Percentiles rank a stretch among this genome's conserved stretches.
These are phyloP conservation scores for Fusarium nodosum DNA, from an alignment of 2,329 filamentous ascomycete genomes.

Conservation along the genomic window DNA sequence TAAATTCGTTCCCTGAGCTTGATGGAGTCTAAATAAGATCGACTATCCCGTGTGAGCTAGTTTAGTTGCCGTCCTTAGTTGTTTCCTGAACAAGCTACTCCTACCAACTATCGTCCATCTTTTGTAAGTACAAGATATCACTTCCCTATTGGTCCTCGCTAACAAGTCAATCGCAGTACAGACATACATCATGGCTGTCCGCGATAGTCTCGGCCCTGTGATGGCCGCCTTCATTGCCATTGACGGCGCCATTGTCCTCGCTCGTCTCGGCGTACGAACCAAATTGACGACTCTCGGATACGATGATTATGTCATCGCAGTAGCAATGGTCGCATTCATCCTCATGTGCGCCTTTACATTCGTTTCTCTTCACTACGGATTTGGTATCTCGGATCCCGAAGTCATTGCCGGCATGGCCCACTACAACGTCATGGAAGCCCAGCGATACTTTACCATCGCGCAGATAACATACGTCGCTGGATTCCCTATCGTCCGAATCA, in stretches of 20 bases:
- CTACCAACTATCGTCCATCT: neutral
- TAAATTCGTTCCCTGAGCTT: neutral
- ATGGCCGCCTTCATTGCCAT: slow-evolving; percentile 27
- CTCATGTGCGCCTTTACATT: slow-evolving; percentile 18
- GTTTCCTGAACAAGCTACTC: neutral
- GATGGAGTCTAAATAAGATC: slow-evolving; percentile 5
- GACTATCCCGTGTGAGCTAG: neutral
- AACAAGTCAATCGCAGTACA: neutral
- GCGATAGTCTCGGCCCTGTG: slow-evolving; percentile 12
- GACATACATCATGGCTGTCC: slow-evolving; percentile 15
- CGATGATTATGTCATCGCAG: slow-evolving; percentile 11
- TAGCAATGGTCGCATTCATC: slow-evolving; percentile 1
- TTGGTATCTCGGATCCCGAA: neutral
- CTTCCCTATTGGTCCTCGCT: neutral
- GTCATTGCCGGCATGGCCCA: neutral
- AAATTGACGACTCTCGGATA: slow-evolving; percentile 19
- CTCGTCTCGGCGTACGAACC: slow-evolving; percentile 12
- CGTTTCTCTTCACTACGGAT: slow-evolving; percentile 9
- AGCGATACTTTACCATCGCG: slow-evolving; percentile 12
- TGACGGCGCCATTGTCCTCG: slow-evolving; percentile 19
- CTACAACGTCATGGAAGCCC: slow-evolving; percentile 6
- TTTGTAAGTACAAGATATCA: neutral
- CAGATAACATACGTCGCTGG: slow-evolving; percentile 18
- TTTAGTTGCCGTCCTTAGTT: slow-evolving; percentile 2
- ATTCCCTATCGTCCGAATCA: slow-evolving; percentile 7